A percentile compares a stretch with the other conserved stretches of the same genome.
Evolutionary conservation across 768 basidiomycete species (phyloP).

Genomic region (Mycena vitilis): DNA sequence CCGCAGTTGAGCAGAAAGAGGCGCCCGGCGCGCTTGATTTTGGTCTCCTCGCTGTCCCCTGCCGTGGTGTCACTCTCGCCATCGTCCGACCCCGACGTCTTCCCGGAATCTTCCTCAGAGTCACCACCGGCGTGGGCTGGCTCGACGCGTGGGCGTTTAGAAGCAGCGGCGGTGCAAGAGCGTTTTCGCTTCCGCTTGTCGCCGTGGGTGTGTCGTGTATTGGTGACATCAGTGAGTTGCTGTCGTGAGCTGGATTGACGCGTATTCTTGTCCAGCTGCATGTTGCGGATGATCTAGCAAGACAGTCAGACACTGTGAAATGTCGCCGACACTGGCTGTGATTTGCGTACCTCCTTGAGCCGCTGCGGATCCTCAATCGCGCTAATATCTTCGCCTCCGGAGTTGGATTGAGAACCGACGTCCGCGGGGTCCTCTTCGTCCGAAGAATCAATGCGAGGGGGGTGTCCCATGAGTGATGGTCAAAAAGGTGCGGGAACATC

Average conservation of each 20-base stretch:
- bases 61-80: not conserved
- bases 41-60: not conserved
- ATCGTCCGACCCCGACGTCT: not conserved
- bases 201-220: not conserved
- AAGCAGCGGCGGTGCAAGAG: too few relatives aligned
- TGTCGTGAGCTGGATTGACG: not conserved
- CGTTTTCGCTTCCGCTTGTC: not conserved
- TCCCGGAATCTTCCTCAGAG: not conserved
- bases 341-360: too few relatives aligned
- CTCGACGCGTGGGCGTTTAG: not conserved
- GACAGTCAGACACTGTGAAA: too few relatives aligned
- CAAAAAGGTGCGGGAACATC: too few relatives aligned
- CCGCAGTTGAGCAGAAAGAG: not conserved
- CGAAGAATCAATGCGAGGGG: too few relatives aligned
- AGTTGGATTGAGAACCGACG: too few relatives aligned
- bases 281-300: constrained; percentile 3
- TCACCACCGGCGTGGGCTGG: not conserved
- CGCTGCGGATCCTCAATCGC: too few relatives aligned
- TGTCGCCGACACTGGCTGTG: too few relatives aligned
- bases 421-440: too few relatives aligned
- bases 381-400: too few relatives aligned
- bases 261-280: not conserved
- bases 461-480: too few relatives aligned
- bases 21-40: not conserved
- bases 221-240: constrained; percentile 12